Conservation (phyloP, 345 rosid genomes). For the Brassica juncea region DNA sequence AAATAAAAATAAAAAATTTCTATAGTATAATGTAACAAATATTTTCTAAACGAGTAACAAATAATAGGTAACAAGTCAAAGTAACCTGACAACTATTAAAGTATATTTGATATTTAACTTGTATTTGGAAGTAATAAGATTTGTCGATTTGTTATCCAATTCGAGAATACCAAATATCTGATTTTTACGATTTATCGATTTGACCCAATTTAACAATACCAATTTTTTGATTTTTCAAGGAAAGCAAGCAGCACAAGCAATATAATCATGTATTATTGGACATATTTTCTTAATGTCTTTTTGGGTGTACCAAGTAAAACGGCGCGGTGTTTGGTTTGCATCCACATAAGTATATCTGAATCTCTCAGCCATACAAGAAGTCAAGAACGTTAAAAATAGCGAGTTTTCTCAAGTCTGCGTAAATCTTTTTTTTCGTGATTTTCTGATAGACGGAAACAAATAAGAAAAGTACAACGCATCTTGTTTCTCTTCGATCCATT, state of each 20-base stretch:
- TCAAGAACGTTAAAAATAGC: not conserved
- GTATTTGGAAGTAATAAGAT: not conserved
- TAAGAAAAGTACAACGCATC: not conserved
- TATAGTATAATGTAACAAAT: too few relatives aligned
- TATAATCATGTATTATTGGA: not conserved
- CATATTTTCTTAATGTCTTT: not conserved
- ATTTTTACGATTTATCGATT: not conserved
- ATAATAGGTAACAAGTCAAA: not conserved
- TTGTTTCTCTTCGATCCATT: not conserved
- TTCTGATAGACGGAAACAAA: not conserved
- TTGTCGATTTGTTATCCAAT: not conserved
- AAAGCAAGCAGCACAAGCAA: not conserved
- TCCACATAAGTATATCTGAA: constrained; percentile 21
- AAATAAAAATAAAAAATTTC: too few relatives aligned
- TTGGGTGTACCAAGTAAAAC: constrained; percentile 11
- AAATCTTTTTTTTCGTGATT: not conserved
- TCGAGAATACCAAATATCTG: not conserved
- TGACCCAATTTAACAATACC: not conserved
- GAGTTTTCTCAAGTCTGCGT: constrained; percentile 3
- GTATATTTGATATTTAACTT: not conserved
- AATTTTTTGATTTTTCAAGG: not conserved
- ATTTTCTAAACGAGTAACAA: not conserved
- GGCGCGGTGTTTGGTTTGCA: constrained; percentile 28
- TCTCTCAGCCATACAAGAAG: constrained; percentile 18
- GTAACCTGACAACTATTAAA: too few relatives aligned